These are phyloP conservation scores for Trametes cubensis DNA, from an alignment of 768 basidiomycete species.

Conservation along the genomic window DNA sequence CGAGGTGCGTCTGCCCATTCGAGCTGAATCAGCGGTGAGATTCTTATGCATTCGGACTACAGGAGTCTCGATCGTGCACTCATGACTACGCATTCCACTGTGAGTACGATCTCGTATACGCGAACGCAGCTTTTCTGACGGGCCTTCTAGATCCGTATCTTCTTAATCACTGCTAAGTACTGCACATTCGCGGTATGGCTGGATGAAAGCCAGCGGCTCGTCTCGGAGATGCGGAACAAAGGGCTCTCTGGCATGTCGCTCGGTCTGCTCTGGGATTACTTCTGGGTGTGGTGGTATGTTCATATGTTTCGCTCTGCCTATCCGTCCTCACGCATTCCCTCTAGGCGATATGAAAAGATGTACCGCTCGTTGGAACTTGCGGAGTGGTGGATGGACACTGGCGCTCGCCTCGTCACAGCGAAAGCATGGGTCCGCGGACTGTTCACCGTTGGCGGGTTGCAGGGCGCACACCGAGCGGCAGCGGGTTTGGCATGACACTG, in stretches of 20 bases:
- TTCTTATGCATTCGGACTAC: conserved; percentile 4
- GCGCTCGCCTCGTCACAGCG: conserved; percentile 56
- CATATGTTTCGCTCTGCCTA: background rate
- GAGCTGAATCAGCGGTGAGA: background rate
- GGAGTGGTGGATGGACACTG: conserved; percentile 66
- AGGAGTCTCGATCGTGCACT: conserved; percentile 84
- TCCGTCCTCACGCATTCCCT: conserved; percentile 14
- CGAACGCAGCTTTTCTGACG: background rate
- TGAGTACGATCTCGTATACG: conserved; percentile 32
- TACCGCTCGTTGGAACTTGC: conserved; percentile 54
- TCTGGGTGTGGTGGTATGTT: conserved; percentile 70
- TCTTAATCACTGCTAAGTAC: conserved; percentile 88
- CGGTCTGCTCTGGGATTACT: conserved; percentile 50
- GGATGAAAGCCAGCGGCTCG: conserved; percentile 52
- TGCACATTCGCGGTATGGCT: conserved; percentile 81
- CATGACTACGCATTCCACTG: conserved; percentile 84
- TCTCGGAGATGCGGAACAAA: conserved; percentile 45
- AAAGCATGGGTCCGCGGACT: conserved; percentile 71
- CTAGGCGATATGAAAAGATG: conserved; percentile 61
- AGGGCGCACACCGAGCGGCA: conserved; percentile 71
- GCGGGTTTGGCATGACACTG: conserved; percentile 55
- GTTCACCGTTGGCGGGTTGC: conserved; percentile 59
- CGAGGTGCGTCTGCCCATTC: conserved; percentile 48
- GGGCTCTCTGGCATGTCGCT: conserved; percentile 51
- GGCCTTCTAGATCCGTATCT: conserved; percentile 69